Evolutionary conservation across 2,329 filamentous ascomycete species (phyloP).

Genomic region (Immersiporthe knoxdaviesiana): DNA sequence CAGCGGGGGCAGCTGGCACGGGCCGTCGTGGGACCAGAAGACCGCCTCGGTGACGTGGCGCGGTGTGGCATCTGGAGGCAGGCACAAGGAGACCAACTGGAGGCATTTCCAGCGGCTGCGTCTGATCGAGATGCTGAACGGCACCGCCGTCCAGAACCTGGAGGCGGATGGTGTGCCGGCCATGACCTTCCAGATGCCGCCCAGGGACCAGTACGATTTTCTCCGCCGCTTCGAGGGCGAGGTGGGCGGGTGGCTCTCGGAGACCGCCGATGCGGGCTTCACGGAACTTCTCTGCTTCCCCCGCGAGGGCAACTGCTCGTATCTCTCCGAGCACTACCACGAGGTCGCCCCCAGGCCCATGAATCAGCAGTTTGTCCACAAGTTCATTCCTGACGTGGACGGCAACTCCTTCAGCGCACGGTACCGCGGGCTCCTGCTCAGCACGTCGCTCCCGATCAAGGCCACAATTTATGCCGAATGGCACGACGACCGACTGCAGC

Average conservation of each 20-base stretch:
- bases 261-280: constrained; percentile 50
- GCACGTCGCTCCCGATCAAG: constrained; percentile 69
- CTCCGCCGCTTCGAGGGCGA: constrained; percentile 38
- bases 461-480: constrained; percentile 74
- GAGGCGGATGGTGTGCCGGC: constrained; percentile 47
- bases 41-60: constrained; percentile 63
- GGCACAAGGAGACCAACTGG: constrained; percentile 60
- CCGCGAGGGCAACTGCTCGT: constrained; percentile 42
- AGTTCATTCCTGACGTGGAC: constrained; percentile 72
- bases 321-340: constrained; percentile 43
- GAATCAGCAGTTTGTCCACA: constrained; percentile 57
- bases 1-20: constrained; percentile 57
- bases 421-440: constrained; percentile 66
- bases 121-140: constrained; percentile 70
- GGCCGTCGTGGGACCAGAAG: constrained; percentile 63
- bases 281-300: constrained; percentile 45
- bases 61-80: constrained; percentile 65
- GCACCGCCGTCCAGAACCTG: constrained; percentile 55
- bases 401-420: constrained; percentile 68
- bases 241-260: constrained; percentile 47
- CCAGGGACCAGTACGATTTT: constrained; percentile 47
- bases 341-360: constrained; percentile 44
- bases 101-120: constrained; percentile 72
- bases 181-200: constrained; percentile 55
- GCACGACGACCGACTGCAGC: constrained; percentile 70